These are phyloP conservation scores for Xylaria sp. DNA, from an alignment of 2,329 filamentous ascomycete genomes.

Conservation along the genomic window DNA sequence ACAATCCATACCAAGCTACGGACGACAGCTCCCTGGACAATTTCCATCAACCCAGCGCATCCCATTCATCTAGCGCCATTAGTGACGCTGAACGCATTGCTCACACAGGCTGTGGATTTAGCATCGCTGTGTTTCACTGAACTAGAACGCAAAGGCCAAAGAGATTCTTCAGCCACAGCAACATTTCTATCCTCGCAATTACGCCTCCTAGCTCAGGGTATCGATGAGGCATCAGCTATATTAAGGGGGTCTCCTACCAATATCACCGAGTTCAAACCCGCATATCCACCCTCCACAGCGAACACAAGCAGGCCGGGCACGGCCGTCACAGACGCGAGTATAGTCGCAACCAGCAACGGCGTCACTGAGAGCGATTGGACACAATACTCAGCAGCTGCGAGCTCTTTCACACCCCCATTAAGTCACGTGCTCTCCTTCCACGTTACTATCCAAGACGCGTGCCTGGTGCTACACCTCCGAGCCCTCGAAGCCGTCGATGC, in stretches of 20 bases:
- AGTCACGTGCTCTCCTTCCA: constrained; percentile 78
- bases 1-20: constrained; percentile 80
- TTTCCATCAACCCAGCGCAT: constrained; percentile 59
- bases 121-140: constrained; percentile 81
- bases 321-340: constrained; percentile 20
- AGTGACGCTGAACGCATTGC: constrained; percentile 75
- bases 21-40: constrained; percentile 66
- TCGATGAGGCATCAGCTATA: constrained; percentile 61
- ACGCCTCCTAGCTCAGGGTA: constrained; percentile 63
- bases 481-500: constrained; percentile 74
- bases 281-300: neutral
- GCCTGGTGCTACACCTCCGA: constrained; percentile 74
- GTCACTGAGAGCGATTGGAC: constrained; percentile 50
- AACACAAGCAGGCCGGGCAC: constrained; percentile 23
- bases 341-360: constrained; percentile 11
- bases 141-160: constrained; percentile 24
- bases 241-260: constrained; percentile 63
- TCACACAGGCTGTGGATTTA: constrained; percentile 85
- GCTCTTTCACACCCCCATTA: constrained; percentile 51
- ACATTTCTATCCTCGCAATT: constrained; percentile 67
- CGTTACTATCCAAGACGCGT: constrained; percentile 75
- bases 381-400: constrained; percentile 46
- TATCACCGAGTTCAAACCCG: constrained; percentile 39
- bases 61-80: constrained; percentile 74
- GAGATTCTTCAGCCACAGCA: constrained; percentile 56